Evolutionary conservation across 306 rosid genomes (phyloP), one percentile per base, ranked within the genome.

Genomic region (Medicago truncatula): DNA sequence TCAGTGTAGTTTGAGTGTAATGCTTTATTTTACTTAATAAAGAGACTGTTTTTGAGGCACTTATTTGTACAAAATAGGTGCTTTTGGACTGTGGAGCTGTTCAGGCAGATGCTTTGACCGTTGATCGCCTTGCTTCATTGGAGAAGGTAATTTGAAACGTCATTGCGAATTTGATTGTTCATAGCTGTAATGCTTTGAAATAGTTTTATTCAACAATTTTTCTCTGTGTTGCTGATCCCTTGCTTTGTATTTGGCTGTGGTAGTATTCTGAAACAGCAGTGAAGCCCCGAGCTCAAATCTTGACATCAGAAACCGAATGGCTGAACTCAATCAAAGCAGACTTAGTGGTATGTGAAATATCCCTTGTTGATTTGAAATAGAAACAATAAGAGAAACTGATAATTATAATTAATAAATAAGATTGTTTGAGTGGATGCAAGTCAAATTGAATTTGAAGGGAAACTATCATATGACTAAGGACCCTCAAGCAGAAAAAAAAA

Each of bases 41-140:
- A 53, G 74, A 10, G 16, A 3, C 15, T 43, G 63, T 12, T 63
- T 75, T 63, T 18, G 41, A 70, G 36, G 7, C 53, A 36, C 66
- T 12, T 61, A 40, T 21, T 53, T 67, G 74, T 76, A 11, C 67
- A 28, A 82, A 59, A 60, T 49, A 92, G 98, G 99, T 89, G 67
- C 87, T 96, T 79, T 80, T 96, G 78, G 97, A 96, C 75, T 92
- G 98, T 83, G 99, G 99, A 74, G 97, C 99, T 25, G 98, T 92
- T 84, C 99, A 96, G 88, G 90, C 93, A 1, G 97, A 95, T 87
- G 99, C 99, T 16, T 85, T 95, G 78, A 95, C 99, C 0, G 99
- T 95, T 0, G 97, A 95, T 87, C 97, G 99, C 44, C 96, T 95
- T 65, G 99, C 97, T 7, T 95, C 99, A 34, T 85, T 95, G 89